Evolutionary conservation across 345 rosid genomes (phyloP).

Genomic region (Populus simonii): DNA sequence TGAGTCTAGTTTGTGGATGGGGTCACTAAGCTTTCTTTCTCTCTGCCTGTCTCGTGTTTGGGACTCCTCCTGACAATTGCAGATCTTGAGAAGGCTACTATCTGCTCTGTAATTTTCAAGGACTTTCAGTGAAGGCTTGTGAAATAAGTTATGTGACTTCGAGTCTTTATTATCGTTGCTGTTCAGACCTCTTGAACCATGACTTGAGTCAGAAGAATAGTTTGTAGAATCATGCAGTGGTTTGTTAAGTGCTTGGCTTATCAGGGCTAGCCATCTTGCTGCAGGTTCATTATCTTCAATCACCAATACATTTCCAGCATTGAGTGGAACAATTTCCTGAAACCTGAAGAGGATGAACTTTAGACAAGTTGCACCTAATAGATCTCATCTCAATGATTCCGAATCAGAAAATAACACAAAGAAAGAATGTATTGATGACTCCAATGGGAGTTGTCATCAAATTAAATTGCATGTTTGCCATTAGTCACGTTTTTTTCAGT

Average conservation of each 20-base stretch:
- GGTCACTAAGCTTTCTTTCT: constrained; percentile 43
- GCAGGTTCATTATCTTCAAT: constrained; percentile 95
- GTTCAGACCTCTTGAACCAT: constrained; percentile 26
- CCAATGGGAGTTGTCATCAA: neutral
- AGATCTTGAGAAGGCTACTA: constrained; percentile 62
- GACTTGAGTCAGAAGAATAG: constrained; percentile 32
- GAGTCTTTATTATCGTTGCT: constrained; percentile 40
- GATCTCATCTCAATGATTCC: neutral
- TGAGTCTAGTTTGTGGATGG: constrained; percentile 33
- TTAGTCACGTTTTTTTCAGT: neutral
- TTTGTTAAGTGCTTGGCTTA: constrained; percentile 77
- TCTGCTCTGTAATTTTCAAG: constrained; percentile 63
- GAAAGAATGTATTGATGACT: neutral
- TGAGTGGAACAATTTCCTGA: constrained; percentile 94
- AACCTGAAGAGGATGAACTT: constrained; percentile 43
- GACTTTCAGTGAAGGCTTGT: constrained; percentile 73
- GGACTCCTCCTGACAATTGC: constrained; percentile 61
- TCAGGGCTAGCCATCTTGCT: constrained; percentile 84
- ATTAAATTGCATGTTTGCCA: neutral
- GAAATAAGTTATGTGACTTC: constrained; percentile 55
- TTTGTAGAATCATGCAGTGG: constrained; percentile 34
- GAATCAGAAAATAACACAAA: neutral
- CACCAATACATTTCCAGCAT: constrained; percentile 91
- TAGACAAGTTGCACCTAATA: constrained; percentile 1
- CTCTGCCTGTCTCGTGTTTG: constrained; percentile 36